Conservation (phyloP, 345 rosid species). For the Abelmoschus esculentus region DNA sequence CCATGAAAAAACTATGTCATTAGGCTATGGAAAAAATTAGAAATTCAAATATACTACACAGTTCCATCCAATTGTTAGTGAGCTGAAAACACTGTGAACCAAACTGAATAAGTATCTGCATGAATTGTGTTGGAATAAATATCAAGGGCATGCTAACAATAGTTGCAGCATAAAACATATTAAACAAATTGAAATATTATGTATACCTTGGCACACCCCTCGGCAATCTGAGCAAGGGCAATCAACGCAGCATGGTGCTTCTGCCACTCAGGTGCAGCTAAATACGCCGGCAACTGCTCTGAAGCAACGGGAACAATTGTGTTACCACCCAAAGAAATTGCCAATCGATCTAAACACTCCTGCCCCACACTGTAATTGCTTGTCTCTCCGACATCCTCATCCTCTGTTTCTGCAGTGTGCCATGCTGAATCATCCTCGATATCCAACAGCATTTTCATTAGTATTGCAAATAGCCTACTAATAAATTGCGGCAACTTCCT, state of each 20-base stretch:
- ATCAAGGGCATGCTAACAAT: not conserved
- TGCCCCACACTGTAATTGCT: conserved; percentile 93
- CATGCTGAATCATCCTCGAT: conserved; percentile 89
- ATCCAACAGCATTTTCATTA: conserved; percentile 90
- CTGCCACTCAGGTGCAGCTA: conserved; percentile 97
- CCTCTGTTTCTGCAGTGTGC: conserved; percentile 87
- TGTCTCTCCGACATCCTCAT: conserved; percentile 91
- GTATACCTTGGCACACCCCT: conserved; percentile 92
- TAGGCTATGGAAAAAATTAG: not conserved
- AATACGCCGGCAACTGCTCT: conserved; percentile 76
- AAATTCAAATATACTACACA: not conserved
- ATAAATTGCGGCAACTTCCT: conserved; percentile 97
- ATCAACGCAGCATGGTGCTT: conserved; percentile 96
- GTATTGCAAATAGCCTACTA: conserved; percentile 68
- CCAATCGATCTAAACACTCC: conserved; percentile 94
- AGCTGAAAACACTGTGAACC: not conserved
- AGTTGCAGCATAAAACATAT: not conserved
- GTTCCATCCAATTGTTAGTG: not conserved
- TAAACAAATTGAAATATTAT: not conserved
- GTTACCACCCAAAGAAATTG: conserved; percentile 92
- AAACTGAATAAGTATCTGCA: not conserved
- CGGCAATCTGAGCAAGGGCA: conserved; percentile 98
- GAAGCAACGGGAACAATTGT: conserved; percentile 96
- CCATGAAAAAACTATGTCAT: not conserved
- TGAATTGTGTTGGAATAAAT: not conserved